Percentiles rank a stretch among this genome's conserved stretches.
Evolutionary conservation across 2,329 filamentous ascomycete genomes (phyloP).

Genomic region (Ophiosphaerella herpotricha): DNA sequence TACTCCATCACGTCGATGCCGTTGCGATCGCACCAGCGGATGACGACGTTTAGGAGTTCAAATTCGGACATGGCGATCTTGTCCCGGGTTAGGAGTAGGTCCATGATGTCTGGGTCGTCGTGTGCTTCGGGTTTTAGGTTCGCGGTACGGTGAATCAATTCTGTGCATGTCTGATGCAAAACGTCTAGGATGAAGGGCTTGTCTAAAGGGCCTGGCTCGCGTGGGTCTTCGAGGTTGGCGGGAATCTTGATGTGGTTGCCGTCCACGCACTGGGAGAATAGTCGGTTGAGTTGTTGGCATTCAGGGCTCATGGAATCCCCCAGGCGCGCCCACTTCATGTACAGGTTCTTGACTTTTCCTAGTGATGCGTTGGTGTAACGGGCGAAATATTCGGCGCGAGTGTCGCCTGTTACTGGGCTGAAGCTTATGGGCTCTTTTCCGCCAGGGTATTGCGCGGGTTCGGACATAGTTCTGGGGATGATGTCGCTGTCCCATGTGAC

Average conservation of each 20-base stretch:
- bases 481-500: slow-evolving; percentile 51
- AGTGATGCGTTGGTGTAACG: slow-evolving; percentile 47
- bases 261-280: slow-evolving; percentile 51
- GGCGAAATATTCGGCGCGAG: slow-evolving; percentile 49
- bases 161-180: slow-evolving; percentile 38
- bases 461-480: slow-evolving; percentile 42
- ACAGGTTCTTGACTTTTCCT: slow-evolving; percentile 49
- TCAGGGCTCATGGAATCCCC: slow-evolving; percentile 45
- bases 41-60: slow-evolving; percentile 42
- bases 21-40: slow-evolving; percentile 43
- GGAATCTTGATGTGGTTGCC: slow-evolving; percentile 49
- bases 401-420: slow-evolving; percentile 44
- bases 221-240: slow-evolving; percentile 33
- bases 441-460: slow-evolving; percentile 48
- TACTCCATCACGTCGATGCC: slow-evolving; percentile 28
- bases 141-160: slow-evolving; percentile 13
- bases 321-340: slow-evolving; percentile 49
- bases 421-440: slow-evolving; percentile 46
- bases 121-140: slow-evolving; percentile 8
- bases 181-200: slow-evolving; percentile 46
- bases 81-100: slow-evolving; percentile 42
- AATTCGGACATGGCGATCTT: slow-evolving; percentile 47
- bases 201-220: slow-evolving; percentile 17
- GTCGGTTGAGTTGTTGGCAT: slow-evolving; percentile 50
- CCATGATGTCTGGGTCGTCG: slow-evolving; percentile 31